Evolutionary conservation across 1,284 basidiomycete genomes (phyloP).

Genomic region (Ganoderma sp.): DNA sequence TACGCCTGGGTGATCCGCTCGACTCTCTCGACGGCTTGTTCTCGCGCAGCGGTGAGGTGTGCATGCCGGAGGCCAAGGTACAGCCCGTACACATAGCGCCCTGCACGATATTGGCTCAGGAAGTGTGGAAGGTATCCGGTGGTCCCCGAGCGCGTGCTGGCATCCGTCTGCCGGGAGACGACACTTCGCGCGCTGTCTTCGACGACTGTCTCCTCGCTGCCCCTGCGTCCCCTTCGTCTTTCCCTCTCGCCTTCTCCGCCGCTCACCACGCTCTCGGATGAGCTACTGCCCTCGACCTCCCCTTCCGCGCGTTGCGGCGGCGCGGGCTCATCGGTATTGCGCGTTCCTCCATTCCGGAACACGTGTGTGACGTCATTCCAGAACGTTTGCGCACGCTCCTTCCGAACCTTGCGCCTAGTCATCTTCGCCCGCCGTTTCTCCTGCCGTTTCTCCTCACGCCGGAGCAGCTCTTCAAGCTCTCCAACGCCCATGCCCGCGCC

Average conservation of each 20-base stretch:
- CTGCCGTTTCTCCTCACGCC: conserved; percentile 63
- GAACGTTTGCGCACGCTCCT: conserved; percentile 55
- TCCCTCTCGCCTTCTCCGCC: conserved; percentile 9
- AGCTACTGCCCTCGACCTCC: conserved; percentile 19
- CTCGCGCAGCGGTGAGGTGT: conserved; percentile 68
- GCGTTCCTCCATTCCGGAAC: conserved; percentile 23
- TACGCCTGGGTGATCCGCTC: conserved; percentile 66
- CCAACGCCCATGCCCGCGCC: conserved; percentile 81
- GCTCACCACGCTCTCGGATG: conserved; percentile 20
- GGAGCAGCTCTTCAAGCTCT: conserved; percentile 65
- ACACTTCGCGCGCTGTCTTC: conserved; percentile 15
- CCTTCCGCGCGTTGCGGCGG: neutral
- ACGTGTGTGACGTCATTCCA: conserved; percentile 58
- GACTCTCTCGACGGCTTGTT: conserved; percentile 67
- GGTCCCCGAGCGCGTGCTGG: conserved; percentile 17
- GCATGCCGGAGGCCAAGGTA: conserved; percentile 64
- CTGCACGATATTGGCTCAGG: conserved; percentile 26
- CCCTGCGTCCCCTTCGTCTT: neutral
- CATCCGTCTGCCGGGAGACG: conserved; percentile 23
- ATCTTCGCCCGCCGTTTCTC: conserved; percentile 49
- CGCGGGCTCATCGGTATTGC: neutral
- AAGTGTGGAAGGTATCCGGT: conserved; percentile 25
- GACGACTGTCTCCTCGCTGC: conserved; percentile 1
- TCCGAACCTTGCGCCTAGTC: conserved; percentile 48
- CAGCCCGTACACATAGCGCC: conserved; percentile 53